Evolutionary conservation across 2,329 filamentous ascomycete species (phyloP), one percentile per base, ranked within the genome.

Genomic region (Trichoderma aggressivum): DNA sequence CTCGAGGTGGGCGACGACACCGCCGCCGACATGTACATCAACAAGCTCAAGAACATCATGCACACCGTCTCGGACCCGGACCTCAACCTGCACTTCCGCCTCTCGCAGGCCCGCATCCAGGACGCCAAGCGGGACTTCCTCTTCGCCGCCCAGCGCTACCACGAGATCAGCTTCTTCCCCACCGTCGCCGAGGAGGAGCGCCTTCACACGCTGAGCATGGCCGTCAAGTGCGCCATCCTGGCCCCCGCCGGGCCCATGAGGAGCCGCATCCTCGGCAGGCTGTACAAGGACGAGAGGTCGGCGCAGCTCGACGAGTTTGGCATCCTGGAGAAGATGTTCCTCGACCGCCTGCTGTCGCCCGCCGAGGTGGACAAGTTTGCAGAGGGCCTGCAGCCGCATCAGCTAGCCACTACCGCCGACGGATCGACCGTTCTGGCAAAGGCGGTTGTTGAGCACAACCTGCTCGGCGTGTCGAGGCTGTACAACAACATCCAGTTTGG

Each of bases 261-360:
- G 68, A 94, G 92, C 73, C 89, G 93, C 60, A 90, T 91, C 56
- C 87, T 99, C 21, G 93, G 90, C 5, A 90, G 92, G 67, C 85
- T 99, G 16, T 97, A 97, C 87, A 97, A 97, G 81, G 96, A 99
- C 81, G 96, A 98, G 75, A 89, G 96, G 34, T 88, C 93, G 0
- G 84, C 86, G 4, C 88, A 90, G 63, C 88, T 96, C 2, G 88
- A 91, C 36, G 93, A 98, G 82, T 95, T 92, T 78, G 86, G 89
- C 62, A 98, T 99, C 68, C 84, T 99, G 16, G 96, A 98, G 84
- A 98, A 98, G 85, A 98, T 99, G 89, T 97, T 97, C 81, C 86
- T 98, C 62, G 94, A 98, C 81, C 89, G 94, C 7, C 85, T 99
- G 4, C 86, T 99, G 62, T 88, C 89, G 0, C 89, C 91, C 0